Evolutionary conservation across 768 basidiomycete species (phyloP).

Genomic region (Tricholoma matsutake): DNA sequence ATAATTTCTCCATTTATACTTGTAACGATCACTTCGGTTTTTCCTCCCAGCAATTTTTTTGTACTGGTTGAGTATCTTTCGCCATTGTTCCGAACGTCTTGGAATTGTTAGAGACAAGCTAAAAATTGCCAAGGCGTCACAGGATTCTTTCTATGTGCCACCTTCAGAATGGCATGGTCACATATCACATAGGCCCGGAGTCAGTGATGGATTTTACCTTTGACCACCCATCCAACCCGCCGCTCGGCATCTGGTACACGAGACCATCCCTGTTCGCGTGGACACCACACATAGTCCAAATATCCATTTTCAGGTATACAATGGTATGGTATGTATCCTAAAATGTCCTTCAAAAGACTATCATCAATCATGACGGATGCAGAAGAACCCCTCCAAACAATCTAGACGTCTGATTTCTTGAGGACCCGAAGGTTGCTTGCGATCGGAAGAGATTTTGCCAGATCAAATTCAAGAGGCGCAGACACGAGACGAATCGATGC

Average conservation of each 20-base stretch:
- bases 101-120: too few species aligned
- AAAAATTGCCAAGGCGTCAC: too few species aligned
- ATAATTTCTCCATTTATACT: slow-evolving; percentile 7
- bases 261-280: not conserved
- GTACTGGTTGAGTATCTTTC: too few species aligned
- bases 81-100: too few species aligned
- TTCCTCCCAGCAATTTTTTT: not conserved
- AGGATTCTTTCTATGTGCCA: too few species aligned
- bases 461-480: not conserved
- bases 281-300: not conserved
- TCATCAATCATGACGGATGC: not conserved
- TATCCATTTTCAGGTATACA: not conserved
- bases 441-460: not conserved
- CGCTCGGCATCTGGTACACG: not conserved
- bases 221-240: not conserved
- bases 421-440: not conserved
- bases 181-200: too few species aligned
- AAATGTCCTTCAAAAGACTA: not conserved
- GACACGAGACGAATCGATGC: not conserved
- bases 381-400: not conserved
- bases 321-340: not conserved
- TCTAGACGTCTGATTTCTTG: too few species aligned
- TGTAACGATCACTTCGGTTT: not conserved
- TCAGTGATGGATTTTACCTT: not conserved
- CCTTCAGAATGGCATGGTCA: too few species aligned